These are phyloP conservation scores for Lodderomyces oxycetoniae DNA, from an alignment of 1,139 yeast species.

Conservation along the genomic window DNA sequence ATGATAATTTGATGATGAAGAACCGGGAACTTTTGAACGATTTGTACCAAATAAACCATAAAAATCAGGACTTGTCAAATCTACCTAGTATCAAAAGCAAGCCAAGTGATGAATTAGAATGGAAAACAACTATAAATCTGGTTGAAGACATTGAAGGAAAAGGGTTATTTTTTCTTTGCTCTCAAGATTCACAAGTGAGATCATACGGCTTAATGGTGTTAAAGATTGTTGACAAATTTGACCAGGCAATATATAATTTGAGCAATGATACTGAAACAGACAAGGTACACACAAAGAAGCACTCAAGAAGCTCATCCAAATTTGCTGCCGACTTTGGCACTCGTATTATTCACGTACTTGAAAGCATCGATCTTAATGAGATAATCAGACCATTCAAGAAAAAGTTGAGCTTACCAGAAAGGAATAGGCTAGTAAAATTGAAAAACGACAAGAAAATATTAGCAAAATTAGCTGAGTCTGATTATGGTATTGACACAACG, in stretches of 20 bases:
- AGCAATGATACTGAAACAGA: slow-evolving; percentile 6
- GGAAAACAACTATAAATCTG: slow-evolving; percentile 74
- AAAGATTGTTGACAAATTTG: slow-evolving; percentile 76
- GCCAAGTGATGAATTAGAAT: slow-evolving; percentile 64
- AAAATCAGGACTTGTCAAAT: slow-evolving; percentile 30
- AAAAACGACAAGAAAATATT: slow-evolving; percentile 59
- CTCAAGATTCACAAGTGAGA: slow-evolving; percentile 76
- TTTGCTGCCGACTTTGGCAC: slow-evolving; percentile 79
- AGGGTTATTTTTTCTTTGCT: slow-evolving; percentile 85
- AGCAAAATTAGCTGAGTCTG: slow-evolving; percentile 77
- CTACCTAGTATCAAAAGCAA: slow-evolving; percentile 19
- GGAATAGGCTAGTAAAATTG: slow-evolving; percentile 63
- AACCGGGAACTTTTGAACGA: slow-evolving; percentile 41
- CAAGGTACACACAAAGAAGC: slow-evolving; percentile 21
- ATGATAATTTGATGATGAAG: slow-evolving; percentile 38
- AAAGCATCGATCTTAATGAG: slow-evolving; percentile 63
- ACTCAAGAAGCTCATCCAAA: slow-evolving; percentile 60
- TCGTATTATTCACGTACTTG: slow-evolving; percentile 73
- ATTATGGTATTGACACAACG: slow-evolving; percentile 92
- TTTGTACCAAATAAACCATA: slow-evolving; percentile 40
- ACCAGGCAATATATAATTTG: slow-evolving; percentile 49
- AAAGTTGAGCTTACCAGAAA: slow-evolving; percentile 78
- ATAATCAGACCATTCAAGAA: slow-evolving; percentile 54
- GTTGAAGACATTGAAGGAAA: slow-evolving; percentile 95
- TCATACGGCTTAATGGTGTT: slow-evolving; percentile 71